Base-by-base conservation (phyloP, 2,329 filamentous ascomycete genomes). In the Aspergillus versicolor region DNA sequence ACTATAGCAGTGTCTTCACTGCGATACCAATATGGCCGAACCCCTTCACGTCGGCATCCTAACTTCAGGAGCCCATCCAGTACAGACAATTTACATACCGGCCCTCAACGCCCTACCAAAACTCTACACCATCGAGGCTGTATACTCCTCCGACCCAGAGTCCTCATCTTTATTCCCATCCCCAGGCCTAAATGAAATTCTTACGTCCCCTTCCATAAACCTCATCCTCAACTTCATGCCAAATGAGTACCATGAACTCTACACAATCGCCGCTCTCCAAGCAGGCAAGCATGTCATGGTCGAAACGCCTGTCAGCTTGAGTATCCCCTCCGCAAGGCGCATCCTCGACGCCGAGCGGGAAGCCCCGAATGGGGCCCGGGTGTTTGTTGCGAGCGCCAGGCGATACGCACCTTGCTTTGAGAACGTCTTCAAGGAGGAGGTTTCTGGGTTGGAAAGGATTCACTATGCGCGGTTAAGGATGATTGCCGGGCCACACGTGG, bases 351-450 rank as follows among this genome's bases (percentile, higher is more conserved):
- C 83, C 0, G 81, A 85, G 65, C 67, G 70, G 17, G 63, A 58
- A 1, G 76, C 77, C 0, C 56, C 59, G 30, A 67, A 71, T 2
- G 78, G 76, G 0, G 73, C 71, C 4, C 75, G 68, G 30, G 76
- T 86, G 2, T 83, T 88, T 64, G 82, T 88, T 0, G 84, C 84
- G 2, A 85, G 83, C 54, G 85, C 85, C 77, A 75, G 85, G 19
- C 77, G 85, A n/a, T 86, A 86, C 63, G 84, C 85, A 0, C 71
- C 80, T 0, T 77, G 79, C 0, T 86, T 86, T 60, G 69, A 76
- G 0, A 75, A 82, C 22, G 79, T 81, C 0, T 77, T 87, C 41
- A 73, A 79, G 57, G 67, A 73, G 7, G 84, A 88, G 60, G 72
- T 88, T 0, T 78, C 73, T 0, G 70, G 68, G 0, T 77, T 86